Evolutionary conservation across 73 alveolate genomes (phyloP).

Genomic region (Symbiodinium natans): DNA sequence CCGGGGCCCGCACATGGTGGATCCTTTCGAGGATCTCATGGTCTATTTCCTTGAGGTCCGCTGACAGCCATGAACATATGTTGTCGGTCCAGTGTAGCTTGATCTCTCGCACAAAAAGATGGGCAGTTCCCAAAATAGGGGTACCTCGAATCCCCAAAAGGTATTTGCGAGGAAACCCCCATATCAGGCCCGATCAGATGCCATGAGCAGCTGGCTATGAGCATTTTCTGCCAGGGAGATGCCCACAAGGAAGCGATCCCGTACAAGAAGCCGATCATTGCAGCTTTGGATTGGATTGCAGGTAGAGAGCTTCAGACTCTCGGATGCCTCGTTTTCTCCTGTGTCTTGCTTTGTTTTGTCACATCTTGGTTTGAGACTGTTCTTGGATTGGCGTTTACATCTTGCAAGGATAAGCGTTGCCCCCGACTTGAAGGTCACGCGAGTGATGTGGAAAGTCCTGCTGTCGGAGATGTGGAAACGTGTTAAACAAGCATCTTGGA

Average conservation of each 20-base stretch:
- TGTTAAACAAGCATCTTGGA: no score
- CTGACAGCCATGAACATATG: no score
- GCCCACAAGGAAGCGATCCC: conserved; percentile 56
- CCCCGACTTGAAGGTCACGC: conserved; percentile 69
- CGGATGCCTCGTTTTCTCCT: no score
- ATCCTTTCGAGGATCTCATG: conserved; percentile 54
- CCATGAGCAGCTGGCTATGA: no score
- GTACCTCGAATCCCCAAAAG: no score
- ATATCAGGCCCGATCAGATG: no score
- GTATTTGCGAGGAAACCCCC: no score
- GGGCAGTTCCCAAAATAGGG: no score
- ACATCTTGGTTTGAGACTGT: no score
- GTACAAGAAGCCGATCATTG: conserved; percentile 68
- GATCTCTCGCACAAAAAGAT: no score
- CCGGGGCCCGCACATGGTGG: conserved; percentile 89
- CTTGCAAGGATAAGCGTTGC: conserved; percentile 46
- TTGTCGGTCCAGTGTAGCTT: background rate
- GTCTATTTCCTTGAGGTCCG: conserved; percentile 69
- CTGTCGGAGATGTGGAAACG: no score
- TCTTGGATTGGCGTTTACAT: background rate
- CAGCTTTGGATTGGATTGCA: conserved; percentile 61
- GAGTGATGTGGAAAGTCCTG: no score
- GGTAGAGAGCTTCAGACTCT: conserved; percentile 54
- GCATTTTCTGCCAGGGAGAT: conserved; percentile 33
- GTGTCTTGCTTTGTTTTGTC: background rate